Conservation (phyloP, 108 stramenopile species). For the Stephanodiscus minutulus region DNA sequence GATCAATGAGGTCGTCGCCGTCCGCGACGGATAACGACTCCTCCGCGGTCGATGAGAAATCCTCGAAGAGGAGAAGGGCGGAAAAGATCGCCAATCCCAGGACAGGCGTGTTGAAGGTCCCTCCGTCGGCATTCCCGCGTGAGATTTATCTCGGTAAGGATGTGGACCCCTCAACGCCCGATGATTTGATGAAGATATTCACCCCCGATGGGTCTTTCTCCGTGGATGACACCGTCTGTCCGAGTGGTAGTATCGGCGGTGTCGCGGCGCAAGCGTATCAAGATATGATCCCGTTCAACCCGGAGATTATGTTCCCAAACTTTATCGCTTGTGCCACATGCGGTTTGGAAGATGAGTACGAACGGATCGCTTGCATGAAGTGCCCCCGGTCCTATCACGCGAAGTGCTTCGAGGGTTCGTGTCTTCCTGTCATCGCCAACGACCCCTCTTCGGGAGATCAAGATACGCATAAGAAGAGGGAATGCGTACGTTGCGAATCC, state of each 20-base stretch:
- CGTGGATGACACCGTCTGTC: slow-evolving; percentile 14
- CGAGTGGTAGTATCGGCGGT: not conserved
- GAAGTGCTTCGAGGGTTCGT: slow-evolving; percentile 14
- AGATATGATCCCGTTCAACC: slow-evolving; percentile 18
- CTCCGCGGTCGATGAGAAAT: slow-evolving; percentile 1
- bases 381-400: slow-evolving; percentile 37
- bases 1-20: slow-evolving; percentile 33
- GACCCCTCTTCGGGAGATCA: not conserved
- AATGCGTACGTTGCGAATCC: slow-evolving; percentile 25
- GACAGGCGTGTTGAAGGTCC: slow-evolving; percentile 58
- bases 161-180: slow-evolving; percentile 53
- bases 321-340: slow-evolving; percentile 14
- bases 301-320: not conserved
- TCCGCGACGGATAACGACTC: not conserved
- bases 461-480: not conserved
- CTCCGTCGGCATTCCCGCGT: slow-evolving; percentile 64
- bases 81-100: not conserved
- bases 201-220: slow-evolving; percentile 38
- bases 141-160: slow-evolving; percentile 59
- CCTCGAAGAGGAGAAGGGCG: slow-evolving; percentile 27
- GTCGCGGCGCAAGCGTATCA: slow-evolving; percentile 18
- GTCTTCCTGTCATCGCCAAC: not conserved
- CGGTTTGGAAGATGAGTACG: slow-evolving; percentile 1
- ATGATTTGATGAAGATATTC: slow-evolving; percentile 61
- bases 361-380: slow-evolving; percentile 6